Conservation (phyloP, 768 basidiomycete species). For the Psilocybe tampanensis region DNA sequence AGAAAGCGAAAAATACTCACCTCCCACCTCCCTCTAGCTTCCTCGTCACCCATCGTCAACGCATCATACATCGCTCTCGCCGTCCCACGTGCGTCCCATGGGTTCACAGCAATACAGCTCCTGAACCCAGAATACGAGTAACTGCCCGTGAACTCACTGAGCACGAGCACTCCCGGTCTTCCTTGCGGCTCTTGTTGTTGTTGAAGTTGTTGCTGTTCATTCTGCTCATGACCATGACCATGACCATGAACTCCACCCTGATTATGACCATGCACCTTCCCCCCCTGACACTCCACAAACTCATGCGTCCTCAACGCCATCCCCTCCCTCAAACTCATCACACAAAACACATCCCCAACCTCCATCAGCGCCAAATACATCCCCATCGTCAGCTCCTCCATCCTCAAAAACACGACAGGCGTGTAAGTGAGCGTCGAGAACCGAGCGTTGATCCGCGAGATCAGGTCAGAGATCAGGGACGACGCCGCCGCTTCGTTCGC, state of each 20-base stretch:
- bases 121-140: conserved; percentile 88
- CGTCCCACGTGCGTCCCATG: conserved; percentile 84
- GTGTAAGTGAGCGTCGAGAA: conserved; percentile 88
- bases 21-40: conserved; percentile 77
- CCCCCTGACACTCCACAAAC: conserved; percentile 86
- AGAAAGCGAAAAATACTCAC: conserved; percentile 30
- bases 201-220: too few species aligned
- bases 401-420: conserved; percentile 85
- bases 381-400: conserved; percentile 80
- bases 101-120: conserved; percentile 85
- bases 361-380: conserved; percentile 84
- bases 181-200: too few species aligned
- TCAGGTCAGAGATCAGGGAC: conserved; percentile 70
- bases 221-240: neutral
- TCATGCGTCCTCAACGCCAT: conserved; percentile 87
- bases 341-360: conserved; percentile 84
- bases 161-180: neutral
- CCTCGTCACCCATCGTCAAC: conserved; percentile 75
- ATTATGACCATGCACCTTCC: conserved; percentile 30
- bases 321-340: conserved; percentile 83
- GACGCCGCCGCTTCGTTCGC: conserved; percentile 51
- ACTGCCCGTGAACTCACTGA: conserved; percentile 73
- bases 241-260: neutral
- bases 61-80: conserved; percentile 75
- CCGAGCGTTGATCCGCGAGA: conserved; percentile 79